Conservation (phyloP, 805 yeast genomes). For the Starmerella stigmatis region DNA sequence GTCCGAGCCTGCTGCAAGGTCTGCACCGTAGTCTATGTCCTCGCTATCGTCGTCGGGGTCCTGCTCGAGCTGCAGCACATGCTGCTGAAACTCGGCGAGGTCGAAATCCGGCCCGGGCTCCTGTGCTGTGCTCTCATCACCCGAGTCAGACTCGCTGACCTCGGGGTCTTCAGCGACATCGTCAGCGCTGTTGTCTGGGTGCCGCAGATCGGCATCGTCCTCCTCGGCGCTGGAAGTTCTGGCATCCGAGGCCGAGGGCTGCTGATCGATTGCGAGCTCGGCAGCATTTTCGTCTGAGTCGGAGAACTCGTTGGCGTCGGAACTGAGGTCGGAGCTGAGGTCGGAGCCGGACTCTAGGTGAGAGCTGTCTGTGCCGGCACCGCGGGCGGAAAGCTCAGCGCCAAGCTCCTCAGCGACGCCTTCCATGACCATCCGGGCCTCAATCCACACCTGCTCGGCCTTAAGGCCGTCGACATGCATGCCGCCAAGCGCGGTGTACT, state of each 20-base stretch:
- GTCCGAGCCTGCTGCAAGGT: constrained; percentile 38
- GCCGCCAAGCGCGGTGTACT: constrained; percentile 62
- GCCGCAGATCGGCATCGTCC: constrained; percentile 26
- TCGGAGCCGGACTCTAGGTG: constrained; percentile 19
- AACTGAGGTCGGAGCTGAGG: constrained; percentile 6
- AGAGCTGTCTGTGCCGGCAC: constrained; percentile 20
- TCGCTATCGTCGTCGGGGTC: constrained; percentile 38
- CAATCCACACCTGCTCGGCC: constrained; percentile 88
- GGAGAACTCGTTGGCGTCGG: too few relatives aligned
- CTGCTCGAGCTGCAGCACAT: constrained; percentile 54
- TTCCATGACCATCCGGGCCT: constrained; percentile 73
- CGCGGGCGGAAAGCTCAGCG: constrained; percentile 17
- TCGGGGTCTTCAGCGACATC: constrained; percentile 41
- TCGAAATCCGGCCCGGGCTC: constrained; percentile 49
- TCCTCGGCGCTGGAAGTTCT: too few relatives aligned
- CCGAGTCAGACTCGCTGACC: constrained; percentile 76
- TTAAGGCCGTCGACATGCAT: constrained; percentile 77
- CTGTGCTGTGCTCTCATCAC: too few relatives aligned
- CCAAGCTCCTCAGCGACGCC: constrained; percentile 54
- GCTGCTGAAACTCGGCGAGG: constrained; percentile 72
- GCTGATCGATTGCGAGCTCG: neutral
- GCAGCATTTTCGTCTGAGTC: constrained; percentile 10
- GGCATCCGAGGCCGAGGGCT: constrained; percentile 10
- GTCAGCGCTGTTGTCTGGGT: constrained; percentile 27
- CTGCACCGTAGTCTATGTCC: constrained; percentile 38